Percentiles rank a stretch among this genome's conserved stretches.
These are phyloP conservation scores for Backusella australiensis DNA, from an alignment of 192 early-diverging fungal genomes.

Conservation along the genomic window DNA sequence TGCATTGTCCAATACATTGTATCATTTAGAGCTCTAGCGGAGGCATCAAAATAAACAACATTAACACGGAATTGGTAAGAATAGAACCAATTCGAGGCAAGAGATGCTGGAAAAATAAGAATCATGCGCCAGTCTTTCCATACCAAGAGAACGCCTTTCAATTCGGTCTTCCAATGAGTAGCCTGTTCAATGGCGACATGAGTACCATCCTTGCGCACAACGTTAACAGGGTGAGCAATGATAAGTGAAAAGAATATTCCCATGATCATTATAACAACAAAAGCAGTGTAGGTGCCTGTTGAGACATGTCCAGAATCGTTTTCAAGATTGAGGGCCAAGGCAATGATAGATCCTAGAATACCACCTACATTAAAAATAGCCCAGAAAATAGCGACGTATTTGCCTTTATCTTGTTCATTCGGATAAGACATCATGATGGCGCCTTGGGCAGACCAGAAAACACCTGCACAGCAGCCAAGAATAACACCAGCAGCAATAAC, in stretches of 20 bases:
- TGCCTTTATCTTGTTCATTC: conserved; percentile 74
- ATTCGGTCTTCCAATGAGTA: conserved; percentile 58
- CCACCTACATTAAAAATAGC: conserved; percentile 82
- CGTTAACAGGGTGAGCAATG: conserved; percentile 41
- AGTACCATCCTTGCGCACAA: conserved; percentile 65
- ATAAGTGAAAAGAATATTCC: conserved; percentile 13
- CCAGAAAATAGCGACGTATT: conserved; percentile 85
- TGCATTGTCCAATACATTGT: conserved; percentile 66
- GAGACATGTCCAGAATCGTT: conserved; percentile 27
- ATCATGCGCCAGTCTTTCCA: conserved; percentile 65
- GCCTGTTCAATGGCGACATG: conserved; percentile 57
- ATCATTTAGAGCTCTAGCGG: conserved; percentile 69
- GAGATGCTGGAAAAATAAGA: conserved; percentile 60
- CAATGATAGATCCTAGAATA: conserved; percentile 73
- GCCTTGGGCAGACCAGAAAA: conserved; percentile 74
- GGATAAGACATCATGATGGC: conserved; percentile 87
- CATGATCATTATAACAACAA: conserved; percentile 32
- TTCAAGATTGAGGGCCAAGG: conserved; percentile 35
- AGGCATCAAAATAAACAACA: conserved; percentile 60
- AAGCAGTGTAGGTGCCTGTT: conserved; percentile 30
- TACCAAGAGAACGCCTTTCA: conserved; percentile 46
- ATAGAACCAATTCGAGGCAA: conserved; percentile 80
- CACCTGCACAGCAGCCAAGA: conserved; percentile 76
- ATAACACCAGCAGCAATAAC: conserved; percentile 74
- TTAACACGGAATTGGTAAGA: conserved; percentile 72